Conservation (phyloP, 805 yeast genomes). For the Sugiyamaella marilandica region DNA sequence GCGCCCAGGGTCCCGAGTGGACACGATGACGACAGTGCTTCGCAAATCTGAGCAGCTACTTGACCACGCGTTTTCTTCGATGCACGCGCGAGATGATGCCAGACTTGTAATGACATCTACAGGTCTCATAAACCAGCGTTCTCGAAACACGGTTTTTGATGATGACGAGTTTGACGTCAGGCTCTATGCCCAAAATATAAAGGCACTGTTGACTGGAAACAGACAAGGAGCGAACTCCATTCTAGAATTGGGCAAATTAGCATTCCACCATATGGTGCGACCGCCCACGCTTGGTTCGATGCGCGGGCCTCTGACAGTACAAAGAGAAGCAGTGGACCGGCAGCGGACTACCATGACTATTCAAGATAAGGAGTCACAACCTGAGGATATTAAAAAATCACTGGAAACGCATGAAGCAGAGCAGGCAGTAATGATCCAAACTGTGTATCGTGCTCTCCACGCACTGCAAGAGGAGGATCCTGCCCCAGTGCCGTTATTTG, state of each 20-base stretch:
- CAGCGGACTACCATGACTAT: conserved; percentile 4
- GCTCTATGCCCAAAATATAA: not conserved
- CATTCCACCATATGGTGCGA: conserved; percentile 33
- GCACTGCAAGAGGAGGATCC: conserved; percentile 30
- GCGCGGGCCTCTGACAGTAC: conserved; percentile 65
- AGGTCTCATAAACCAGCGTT: conserved; percentile 2
- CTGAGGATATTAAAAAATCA: conserved; percentile 44
- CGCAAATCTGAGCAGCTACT: conserved; percentile 2
- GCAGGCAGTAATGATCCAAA: conserved; percentile 45
- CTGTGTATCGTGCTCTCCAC: conserved; percentile 43
- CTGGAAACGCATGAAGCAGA: conserved; percentile 58
- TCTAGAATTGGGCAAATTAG: not conserved
- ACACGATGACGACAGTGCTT: not conserved
- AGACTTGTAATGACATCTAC: conserved; percentile 2
- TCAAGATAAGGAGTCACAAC: conserved; percentile 31
- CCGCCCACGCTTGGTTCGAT: conserved; percentile 56
- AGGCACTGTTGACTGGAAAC: conserved; percentile 2
- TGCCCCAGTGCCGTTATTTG: conserved; percentile 51
- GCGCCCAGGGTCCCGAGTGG: conserved; percentile 1
- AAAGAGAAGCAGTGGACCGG: conserved; percentile 38
- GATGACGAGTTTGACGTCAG: not conserved
- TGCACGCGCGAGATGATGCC: conserved; percentile 7
- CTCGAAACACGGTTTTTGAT: conserved; percentile 1
- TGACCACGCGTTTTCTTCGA: not conserved
- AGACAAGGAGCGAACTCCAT: not conserved